Base-by-base conservation (phyloP, 495 filamentous ascomycete species). In the Penicillium lagena region DNA sequence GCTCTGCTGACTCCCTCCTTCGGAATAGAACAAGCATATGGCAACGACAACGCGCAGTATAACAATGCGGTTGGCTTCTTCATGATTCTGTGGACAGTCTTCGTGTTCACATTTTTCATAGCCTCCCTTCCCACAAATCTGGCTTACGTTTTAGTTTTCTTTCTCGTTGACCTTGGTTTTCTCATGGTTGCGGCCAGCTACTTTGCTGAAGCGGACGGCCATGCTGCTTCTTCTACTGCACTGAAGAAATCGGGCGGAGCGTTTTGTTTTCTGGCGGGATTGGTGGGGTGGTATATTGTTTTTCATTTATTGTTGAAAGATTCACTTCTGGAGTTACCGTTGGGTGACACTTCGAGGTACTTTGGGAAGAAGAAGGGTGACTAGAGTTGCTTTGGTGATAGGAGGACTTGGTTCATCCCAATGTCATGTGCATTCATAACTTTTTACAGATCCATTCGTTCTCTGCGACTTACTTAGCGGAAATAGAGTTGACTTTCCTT, bases 271-370 rank as follows among this genome's bases (percentile, higher is more conserved):
- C 28, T 70, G 3, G 64, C 69, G 8, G 72, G 71, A 7, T 43
- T 77, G 46, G 49, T 74, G 28, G 73, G 73, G 1, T 77, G 69
- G 62, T 75, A 74, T 58, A 71, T 71, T 28, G 62, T 71, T 7
- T 66, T 58, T n/a, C 67, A 71, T 50, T 49, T 73, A 31, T 51
- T 75, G 56, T 56, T 71, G 46, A 59, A 71, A 50, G 65, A 72
- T 27, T 60, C 65, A 11, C 40, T 74, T 33, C 49, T 73, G 13
- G 58, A 62, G 17, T 51, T 74, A 35, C 70, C 71, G 1, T 50
- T 74, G 51, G 71, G 73, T 15, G 73, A 76, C 55, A 76, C 67
- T 10, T 66, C 62, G 36, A 51, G 62, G 1, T 66, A 58, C 38
- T 74, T 74, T 55, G 50, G 50, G 10, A 68, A 50, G 49, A 61